A percentile compares a stretch with the other conserved stretches of the same genome.
phyloP scores from a whole-genome alignment of 2,329 filamentous ascomycete species.

The Sclerotinia sclerotiorum region DNA sequence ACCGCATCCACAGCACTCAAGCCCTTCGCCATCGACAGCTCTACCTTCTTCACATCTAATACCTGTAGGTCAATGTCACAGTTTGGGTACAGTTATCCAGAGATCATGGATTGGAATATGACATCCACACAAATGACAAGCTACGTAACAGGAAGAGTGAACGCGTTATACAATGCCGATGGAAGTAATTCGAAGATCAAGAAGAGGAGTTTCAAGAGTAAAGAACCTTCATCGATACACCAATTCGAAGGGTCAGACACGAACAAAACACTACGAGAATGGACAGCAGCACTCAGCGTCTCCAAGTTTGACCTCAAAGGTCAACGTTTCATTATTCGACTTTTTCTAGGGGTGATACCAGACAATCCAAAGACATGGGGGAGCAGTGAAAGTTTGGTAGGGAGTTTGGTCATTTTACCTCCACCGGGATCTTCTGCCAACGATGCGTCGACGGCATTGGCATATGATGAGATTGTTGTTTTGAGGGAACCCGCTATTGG shows the following conservation, averaged over 20 bases:
- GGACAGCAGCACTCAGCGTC: conserved; percentile 35
- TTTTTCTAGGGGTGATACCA: conserved; percentile 35
- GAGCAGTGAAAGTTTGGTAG: conserved; percentile 24
- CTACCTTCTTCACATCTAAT: conserved; percentile 30
- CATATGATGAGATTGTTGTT: conserved; percentile 33
- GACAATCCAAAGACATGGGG: conserved; percentile 32
- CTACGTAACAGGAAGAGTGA: conserved; percentile 61
- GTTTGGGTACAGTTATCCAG: conserved; percentile 38
- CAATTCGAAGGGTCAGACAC: background rate
- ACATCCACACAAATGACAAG: conserved; percentile 51
- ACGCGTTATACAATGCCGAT: conserved; percentile 48
- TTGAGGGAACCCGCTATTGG: conserved; percentile 17
- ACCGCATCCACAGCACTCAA: conserved; percentile 34
- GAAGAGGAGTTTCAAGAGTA: background rate
- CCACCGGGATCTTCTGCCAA: conserved; percentile 22
- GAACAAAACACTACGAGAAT: conserved; percentile 25
- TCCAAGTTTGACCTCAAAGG: conserved; percentile 36
- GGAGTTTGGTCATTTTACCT: conserved; percentile 34
- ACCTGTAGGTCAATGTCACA: conserved; percentile 26
- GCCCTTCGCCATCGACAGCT: conserved; percentile 38
- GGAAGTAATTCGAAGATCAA: conserved; percentile 16
- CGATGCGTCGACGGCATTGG: conserved; percentile 25
- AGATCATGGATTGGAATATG: conserved; percentile 51
- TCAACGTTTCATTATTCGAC: conserved; percentile 30
- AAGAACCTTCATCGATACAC: background rate